Base-by-base conservation (phyloP, 192 early-diverging fungal species). In the Paraglomus brasilianum region DNA sequence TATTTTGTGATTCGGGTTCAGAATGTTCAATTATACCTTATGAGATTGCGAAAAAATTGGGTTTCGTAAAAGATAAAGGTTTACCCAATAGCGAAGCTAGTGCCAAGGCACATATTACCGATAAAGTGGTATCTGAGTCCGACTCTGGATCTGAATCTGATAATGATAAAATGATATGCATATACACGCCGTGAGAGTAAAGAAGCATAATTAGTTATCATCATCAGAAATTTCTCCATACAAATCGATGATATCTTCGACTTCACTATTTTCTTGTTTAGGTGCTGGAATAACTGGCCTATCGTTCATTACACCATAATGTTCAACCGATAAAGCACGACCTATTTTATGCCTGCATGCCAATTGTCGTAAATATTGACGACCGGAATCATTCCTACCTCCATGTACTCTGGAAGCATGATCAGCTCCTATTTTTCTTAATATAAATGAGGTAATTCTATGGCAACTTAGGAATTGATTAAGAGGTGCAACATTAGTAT, bases 1-100 rank as follows among this genome's bases (percentile, higher is more conserved):
- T 14, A n/a, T n/a, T 53, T 10, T 10, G 6, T 53, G 19, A 53
- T 53, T 53, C 52, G 22, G 52, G 52, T 53, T 53, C 52, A 53
- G 52, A 21, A 53, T 53, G 52, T 53, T 22, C 52, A 53, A 53
- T 53, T 53, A 53, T 53, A 14, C 14, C 52, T 53, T 53, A 52
- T 52, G 15, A 53, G 51, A 9, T 53, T 53, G 51, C 51, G 8
- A 19, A 59, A 59, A 59, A 38, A 59, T 59, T 59, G 5, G 57
- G 57, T 59, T 59, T 59, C 11, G 5, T 40, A 59, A 59, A 21
- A 59, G 30, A 59, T 59, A 59, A 59, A 59, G 2, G 36, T 59
- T 38, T 59, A 59, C 36, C 57, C 57, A 59, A 59, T 59, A n/a
- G n/a, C n/a, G n/a, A n/a, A n/a, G n/a, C n/a, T n/a, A n/a, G n/a